These are phyloP conservation scores for Bryoglossum gracile DNA, from an alignment of 495 filamentous ascomycete species.

Conservation along the genomic window DNA sequence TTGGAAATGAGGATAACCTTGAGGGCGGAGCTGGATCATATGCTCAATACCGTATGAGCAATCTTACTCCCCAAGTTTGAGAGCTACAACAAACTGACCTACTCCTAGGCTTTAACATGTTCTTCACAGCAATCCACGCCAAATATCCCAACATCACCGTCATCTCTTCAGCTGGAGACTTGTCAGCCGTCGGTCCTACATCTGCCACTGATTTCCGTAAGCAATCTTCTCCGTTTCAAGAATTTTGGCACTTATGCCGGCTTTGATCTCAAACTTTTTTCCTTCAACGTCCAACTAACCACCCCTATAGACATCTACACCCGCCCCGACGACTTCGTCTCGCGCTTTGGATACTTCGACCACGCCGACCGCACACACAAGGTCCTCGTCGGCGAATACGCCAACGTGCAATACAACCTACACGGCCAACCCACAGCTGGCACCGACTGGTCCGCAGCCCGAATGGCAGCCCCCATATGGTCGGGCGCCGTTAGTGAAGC, in stretches of 20 bases:
- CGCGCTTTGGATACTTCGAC: constrained; percentile 44
- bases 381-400: constrained; percentile 46
- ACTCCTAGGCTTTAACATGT: constrained; percentile 40
- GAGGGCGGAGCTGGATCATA: constrained; percentile 32
- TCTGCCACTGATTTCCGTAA: constrained; percentile 34
- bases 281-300: too few species aligned
- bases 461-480: constrained; percentile 22
- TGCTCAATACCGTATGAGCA: constrained; percentile 32
- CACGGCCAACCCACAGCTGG: constrained; percentile 25
- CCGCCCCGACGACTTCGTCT: constrained; percentile 40
- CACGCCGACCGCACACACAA: constrained; percentile 28
- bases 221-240: too few species aligned
- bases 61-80: too few species aligned
- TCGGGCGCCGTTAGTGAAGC: constrained; percentile 43
- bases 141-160: constrained; percentile 42
- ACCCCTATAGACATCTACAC: constrained; percentile 49
- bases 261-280: too few species aligned
- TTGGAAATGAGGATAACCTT: constrained; percentile 50
- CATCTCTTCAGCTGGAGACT: constrained; percentile 34
- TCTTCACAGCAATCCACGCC: constrained; percentile 43
- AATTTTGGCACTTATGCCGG: too few species aligned
- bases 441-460: constrained; percentile 21
- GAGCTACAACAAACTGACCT: too few species aligned
- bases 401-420: constrained; percentile 33
- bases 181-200: constrained; percentile 7